These are phyloP conservation scores for Schizophyllum amplum DNA, from an alignment of 1,284 basidiomycete species.

Conservation along the genomic window DNA sequence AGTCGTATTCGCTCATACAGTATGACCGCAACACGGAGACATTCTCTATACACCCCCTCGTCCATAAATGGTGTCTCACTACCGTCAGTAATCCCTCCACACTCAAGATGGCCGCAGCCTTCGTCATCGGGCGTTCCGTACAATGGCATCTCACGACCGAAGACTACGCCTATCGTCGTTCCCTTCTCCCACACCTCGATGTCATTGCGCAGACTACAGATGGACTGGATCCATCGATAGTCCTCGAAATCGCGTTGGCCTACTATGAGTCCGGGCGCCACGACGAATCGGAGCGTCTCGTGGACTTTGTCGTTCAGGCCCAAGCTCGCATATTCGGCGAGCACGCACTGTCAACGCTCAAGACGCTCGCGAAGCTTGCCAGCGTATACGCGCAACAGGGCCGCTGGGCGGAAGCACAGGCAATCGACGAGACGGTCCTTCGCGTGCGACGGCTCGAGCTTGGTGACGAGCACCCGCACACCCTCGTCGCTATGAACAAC, in stretches of 20 bases:
- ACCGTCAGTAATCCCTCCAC: background rate
- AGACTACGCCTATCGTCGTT: background rate
- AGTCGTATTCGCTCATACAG: constrained; percentile 3
- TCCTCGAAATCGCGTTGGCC: background rate
- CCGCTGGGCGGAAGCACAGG: constrained; percentile 1
- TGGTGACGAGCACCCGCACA: constrained; percentile 1
- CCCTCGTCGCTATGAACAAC: constrained; percentile 2
- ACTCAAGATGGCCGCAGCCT: background rate
- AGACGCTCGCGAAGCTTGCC: constrained; percentile 1
- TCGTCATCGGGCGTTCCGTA: background rate
- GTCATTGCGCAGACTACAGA: background rate
- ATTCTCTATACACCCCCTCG: constrained; percentile 5
- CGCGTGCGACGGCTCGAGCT: background rate
- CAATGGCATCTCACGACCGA: background rate
- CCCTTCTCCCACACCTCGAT: background rate
- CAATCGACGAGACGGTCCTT: background rate
- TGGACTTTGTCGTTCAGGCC: background rate
- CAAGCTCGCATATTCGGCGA: background rate
- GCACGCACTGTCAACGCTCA: background rate
- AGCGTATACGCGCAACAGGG: background rate
- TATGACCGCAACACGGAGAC: background rate
- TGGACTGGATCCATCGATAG: background rate
- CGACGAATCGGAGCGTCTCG: background rate
- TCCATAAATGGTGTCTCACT: constrained; percentile 1
- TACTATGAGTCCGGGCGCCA: background rate